Evolutionary conservation across 768 basidiomycete species (phyloP).

Genomic region (Xerocomellus intermedius): DNA sequence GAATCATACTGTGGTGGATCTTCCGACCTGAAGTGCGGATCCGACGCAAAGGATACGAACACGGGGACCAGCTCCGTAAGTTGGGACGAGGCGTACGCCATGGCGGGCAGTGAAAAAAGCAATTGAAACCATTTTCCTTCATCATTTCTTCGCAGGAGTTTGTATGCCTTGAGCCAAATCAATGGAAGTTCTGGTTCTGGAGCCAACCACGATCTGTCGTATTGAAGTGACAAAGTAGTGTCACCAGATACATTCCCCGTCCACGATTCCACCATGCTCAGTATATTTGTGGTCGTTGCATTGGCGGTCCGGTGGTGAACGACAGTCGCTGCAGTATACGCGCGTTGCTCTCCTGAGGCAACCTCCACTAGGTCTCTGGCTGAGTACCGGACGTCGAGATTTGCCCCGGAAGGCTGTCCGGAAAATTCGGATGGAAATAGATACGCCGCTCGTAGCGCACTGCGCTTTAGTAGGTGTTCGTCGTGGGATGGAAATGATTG

Average conservation of each 20-base stretch:
- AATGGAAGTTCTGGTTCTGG: slow-evolving; percentile 12
- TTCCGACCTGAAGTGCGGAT: slow-evolving; percentile 1
- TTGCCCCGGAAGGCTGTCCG: slow-evolving; percentile 16
- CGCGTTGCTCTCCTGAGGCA: too few relatives aligned
- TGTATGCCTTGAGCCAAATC: slow-evolving; percentile 31
- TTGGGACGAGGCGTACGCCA: slow-evolving; percentile 27
- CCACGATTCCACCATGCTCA: slow-evolving; percentile 11
- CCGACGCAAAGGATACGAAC: slow-evolving; percentile 20
- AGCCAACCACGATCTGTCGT: slow-evolving; percentile 30
- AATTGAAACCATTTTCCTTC: slow-evolving; percentile 20
- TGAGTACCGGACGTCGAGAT: too few relatives aligned
- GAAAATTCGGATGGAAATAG: too few relatives aligned
- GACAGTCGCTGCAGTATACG: too few relatives aligned
- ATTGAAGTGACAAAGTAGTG: slow-evolving; percentile 15
- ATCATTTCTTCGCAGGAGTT: slow-evolving; percentile 17
- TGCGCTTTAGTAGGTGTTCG: slow-evolving; percentile 17
- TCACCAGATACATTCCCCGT: neutral
- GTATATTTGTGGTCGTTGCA: neutral
- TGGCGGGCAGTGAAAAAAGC: slow-evolving; percentile 33
- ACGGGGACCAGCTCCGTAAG: slow-evolving; percentile 17
- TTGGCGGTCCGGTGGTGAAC: neutral
- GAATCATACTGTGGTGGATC: slow-evolving; percentile 14
- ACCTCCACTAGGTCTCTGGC: too few relatives aligned
- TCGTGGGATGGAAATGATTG: slow-evolving; percentile 3
- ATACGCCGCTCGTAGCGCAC: neutral